Base-by-base conservation (phyloP, 2,329 filamentous ascomycete genomes). In the Calonectria hawksworthii region DNA sequence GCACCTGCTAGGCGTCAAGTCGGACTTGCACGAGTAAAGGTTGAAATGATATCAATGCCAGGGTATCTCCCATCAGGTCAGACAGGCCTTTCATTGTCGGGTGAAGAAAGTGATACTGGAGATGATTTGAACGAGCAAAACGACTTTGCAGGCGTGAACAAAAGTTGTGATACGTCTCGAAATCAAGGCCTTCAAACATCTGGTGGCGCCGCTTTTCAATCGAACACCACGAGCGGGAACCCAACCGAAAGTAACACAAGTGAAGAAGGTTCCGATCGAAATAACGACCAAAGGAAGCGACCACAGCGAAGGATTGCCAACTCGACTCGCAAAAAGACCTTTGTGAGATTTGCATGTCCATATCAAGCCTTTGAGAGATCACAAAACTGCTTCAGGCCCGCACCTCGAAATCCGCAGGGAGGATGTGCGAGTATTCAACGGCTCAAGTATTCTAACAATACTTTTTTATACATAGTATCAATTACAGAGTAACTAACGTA, bases 321-420 rank as follows among this genome's bases (percentile, higher is more conserved):
- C 14, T 38, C 59, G 13, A 54, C 21, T 1, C n/a, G 16, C 34
- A 44, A 23, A 23, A 34, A 65, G 13, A 8, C 51, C 23, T 34
- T 56, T 2, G 21, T 32, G 36, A 47, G 51, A 23, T 66, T 56
- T 38, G 36, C 51, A 14, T 52, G 61, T 34, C 47, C 51, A 28
- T 52, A 59, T n/a, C 30, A 54, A 32, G 71, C 34, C 2, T 69
- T 63, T 32, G 71, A 73, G 41, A 36, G 51, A 14, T 65, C 26
- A 5, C 71, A 64, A 30, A 26, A n/a, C 14, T 73, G 71, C 44
- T 73, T 73, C 21, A 64, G 28, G 23, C 71, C 66, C 38, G 54
- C 51, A 13, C 56, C 56, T 18, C 71, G 65, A 10, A 73, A 69
- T 56, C 70, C 54, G 1, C 41, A 47, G 23, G 71, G 65, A 21